A percentile compares a stretch with the other conserved stretches of the same genome.
phyloP scores from a whole-genome alignment of 495 filamentous ascomycete species.

The Lophiostoma macrostomum region DNA sequence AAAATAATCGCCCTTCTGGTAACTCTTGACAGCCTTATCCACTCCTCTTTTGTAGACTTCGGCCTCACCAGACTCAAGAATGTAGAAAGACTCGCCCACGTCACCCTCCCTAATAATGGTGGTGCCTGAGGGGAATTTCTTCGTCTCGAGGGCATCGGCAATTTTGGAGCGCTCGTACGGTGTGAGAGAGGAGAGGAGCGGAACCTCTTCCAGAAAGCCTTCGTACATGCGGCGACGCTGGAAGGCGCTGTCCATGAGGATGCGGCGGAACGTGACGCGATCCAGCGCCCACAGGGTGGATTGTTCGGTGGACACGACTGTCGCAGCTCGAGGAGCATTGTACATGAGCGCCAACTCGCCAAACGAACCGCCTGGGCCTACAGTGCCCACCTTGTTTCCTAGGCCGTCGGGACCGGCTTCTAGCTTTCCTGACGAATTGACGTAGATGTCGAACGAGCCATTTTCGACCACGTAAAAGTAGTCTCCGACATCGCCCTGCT shows the following conservation, averaged over 20 bases:
- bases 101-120: constrained; percentile 91
- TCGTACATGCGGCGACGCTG: constrained; percentile 95
- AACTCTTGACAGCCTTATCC: constrained; percentile 67
- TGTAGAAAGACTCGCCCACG: constrained; percentile 86
- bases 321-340: constrained; percentile 95
- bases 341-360: constrained; percentile 98
- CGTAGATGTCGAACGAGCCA: constrained; percentile 85
- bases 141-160: constrained; percentile 88
- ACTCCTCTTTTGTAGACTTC: constrained; percentile 72
- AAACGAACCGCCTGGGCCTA: constrained; percentile 90
- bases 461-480: constrained; percentile 97
- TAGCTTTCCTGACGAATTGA: constrained; percentile 67
- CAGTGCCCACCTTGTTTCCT: constrained; percentile 77
- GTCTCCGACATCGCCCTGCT: constrained; percentile 92
- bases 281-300: constrained; percentile 92
- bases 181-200: constrained; percentile 77
- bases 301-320: constrained; percentile 78
- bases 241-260: constrained; percentile 97
- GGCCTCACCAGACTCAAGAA: constrained; percentile 84
- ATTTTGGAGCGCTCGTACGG: constrained; percentile 94
- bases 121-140: constrained; percentile 75
- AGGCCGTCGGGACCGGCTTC: constrained; percentile 81
- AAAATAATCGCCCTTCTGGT: constrained; percentile 92
- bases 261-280: constrained; percentile 93
- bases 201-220: constrained; percentile 94